Conservation (phyloP, 169 alveolate species). For the Hammondia hammondi region DNA sequence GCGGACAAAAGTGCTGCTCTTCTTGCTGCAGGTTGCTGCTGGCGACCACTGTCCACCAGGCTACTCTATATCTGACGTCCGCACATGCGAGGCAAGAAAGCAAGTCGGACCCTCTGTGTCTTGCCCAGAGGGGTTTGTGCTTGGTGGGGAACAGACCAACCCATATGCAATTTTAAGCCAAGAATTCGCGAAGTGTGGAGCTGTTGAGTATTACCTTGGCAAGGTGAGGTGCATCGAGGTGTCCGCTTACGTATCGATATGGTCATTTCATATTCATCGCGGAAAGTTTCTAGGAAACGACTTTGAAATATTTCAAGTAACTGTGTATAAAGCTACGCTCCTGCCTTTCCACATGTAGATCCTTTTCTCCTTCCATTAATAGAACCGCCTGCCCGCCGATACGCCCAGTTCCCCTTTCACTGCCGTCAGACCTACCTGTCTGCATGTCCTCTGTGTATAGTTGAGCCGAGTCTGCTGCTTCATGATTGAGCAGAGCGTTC, state of each 20-base stretch:
- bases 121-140: slow-evolving; percentile 19
- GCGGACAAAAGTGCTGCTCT: not conserved
- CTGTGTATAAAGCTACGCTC: too few relatives aligned
- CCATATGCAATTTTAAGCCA: slow-evolving; percentile 1
- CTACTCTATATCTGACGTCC: not conserved
- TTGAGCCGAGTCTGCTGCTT: too few relatives aligned
- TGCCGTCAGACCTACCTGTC: too few relatives aligned
- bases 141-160: slow-evolving; percentile 26
- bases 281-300: too few relatives aligned
- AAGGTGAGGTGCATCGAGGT: not conserved
- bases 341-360: too few relatives aligned
- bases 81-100: slow-evolving; percentile 28
- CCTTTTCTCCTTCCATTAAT: too few relatives aligned
- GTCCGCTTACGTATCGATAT: not conserved
- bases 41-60: slow-evolving; percentile 28
- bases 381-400: too few relatives aligned
- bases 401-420: too few relatives aligned
- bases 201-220: slow-evolving; percentile 25
- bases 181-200: slow-evolving; percentile 35
- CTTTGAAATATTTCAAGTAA: too few relatives aligned
- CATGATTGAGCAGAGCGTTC: too few relatives aligned
- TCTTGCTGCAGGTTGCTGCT: not conserved
- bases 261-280: not conserved
- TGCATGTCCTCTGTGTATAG: too few relatives aligned
- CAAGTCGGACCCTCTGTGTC: slow-evolving; percentile 36